Conservation (phyloP, 1,284 basidiomycete genomes). For the Cutaneotrichosporon sp. region DNA sequence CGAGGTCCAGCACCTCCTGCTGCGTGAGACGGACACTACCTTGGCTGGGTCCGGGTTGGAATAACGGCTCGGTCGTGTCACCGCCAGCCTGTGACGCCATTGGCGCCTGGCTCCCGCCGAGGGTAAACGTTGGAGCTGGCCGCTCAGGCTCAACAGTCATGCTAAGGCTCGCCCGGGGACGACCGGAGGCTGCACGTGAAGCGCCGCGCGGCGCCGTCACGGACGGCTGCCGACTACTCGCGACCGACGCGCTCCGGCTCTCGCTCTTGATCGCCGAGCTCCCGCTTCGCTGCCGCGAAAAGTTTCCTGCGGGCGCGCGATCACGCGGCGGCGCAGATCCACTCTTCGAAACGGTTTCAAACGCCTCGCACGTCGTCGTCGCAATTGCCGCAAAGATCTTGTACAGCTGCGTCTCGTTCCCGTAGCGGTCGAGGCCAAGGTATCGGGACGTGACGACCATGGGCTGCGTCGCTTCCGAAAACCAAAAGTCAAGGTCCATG, state of each 20-base stretch:
- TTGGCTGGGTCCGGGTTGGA: conserved; percentile 19
- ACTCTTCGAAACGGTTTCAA: conserved; percentile 6
- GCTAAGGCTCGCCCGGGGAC: conserved; percentile 19
- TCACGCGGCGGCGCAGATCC: not conserved
- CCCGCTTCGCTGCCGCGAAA: not conserved
- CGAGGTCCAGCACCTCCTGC: conserved; percentile 26
- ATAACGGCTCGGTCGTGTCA: conserved; percentile 20
- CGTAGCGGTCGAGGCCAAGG: conserved; percentile 11
- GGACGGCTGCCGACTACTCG: not conserved
- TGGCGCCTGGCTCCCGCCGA: not conserved
- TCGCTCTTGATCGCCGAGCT: not conserved
- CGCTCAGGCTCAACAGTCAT: conserved; percentile 1
- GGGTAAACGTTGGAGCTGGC: too few species aligned
- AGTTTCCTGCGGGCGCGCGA: not conserved
- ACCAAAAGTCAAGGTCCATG: conserved; percentile 39
- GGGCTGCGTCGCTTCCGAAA: conserved; percentile 43
- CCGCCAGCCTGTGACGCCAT: not conserved
- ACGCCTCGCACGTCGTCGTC: conserved; percentile 40
- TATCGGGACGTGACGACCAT: conserved; percentile 33
- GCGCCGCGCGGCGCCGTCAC: not conserved
- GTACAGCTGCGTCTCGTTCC: conserved; percentile 30
- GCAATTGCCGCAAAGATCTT: conserved; percentile 44
- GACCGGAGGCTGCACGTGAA: not conserved
- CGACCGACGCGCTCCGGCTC: not conserved
- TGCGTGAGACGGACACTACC: conserved; percentile 24